A percentile compares a stretch with the other conserved stretches of the same genome.
Conservation (phyloP, 2,329 filamentous ascomycete genomes). For the Aspergillus luchuensis region DNA sequence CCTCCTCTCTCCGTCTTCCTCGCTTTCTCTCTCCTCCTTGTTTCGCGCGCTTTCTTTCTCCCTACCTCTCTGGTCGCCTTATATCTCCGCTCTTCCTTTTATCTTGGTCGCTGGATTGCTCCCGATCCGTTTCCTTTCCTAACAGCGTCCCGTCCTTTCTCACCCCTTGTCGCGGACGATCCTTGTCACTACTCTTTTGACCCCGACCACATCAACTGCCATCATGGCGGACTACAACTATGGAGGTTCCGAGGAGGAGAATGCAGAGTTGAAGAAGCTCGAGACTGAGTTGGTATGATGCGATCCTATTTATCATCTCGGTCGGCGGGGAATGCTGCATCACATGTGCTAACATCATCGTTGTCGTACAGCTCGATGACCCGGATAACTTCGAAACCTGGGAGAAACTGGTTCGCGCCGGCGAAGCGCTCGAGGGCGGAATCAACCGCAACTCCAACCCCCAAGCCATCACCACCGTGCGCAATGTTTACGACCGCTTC, state of each 20-base stretch:
- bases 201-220: conserved; percentile 13
- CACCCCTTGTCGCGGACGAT: conserved; percentile 3
- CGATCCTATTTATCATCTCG: conserved; percentile 21
- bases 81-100: background rate
- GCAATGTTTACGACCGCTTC: conserved; percentile 88
- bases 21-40: background rate
- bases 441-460: conserved; percentile 96
- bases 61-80: background rate
- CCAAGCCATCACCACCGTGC: conserved; percentile 82
- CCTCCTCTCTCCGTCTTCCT: background rate
- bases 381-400: conserved; percentile 91
- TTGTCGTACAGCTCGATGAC: conserved; percentile 58
- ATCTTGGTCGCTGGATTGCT: background rate
- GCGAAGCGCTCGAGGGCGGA: conserved; percentile 84
- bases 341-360: conserved; percentile 13
- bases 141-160: background rate
- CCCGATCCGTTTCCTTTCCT: background rate
- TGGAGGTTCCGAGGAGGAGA: conserved; percentile 77
- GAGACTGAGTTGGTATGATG: conserved; percentile 72
- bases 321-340: background rate
- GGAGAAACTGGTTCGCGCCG: conserved; percentile 86
- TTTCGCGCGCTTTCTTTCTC: conserved; percentile 4
- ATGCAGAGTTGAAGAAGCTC: conserved; percentile 76
- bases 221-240: conserved; percentile 73
- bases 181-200: conserved; percentile 6